Percentiles rank a stretch among this genome's conserved stretches.
These are phyloP conservation scores for Magnolia sinica DNA, from an alignment of 164 flowering plant genomes.

Conservation along the genomic window DNA sequence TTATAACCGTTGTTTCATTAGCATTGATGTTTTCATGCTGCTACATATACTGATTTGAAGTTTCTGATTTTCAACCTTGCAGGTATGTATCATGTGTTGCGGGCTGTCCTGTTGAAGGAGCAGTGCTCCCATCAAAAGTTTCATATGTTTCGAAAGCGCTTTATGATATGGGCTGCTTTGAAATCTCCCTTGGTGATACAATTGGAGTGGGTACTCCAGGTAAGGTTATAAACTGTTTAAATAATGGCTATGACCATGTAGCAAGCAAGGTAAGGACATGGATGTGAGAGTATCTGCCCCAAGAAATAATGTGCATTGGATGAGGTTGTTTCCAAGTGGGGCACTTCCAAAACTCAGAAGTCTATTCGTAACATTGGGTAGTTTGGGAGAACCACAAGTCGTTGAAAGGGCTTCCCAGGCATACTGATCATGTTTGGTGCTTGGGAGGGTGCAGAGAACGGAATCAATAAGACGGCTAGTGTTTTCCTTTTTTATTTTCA, in stretches of 20 bases:
- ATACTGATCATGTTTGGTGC: too few relatives aligned
- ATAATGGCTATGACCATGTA: background rate
- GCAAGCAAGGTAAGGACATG: background rate
- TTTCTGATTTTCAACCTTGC: conserved; percentile 8
- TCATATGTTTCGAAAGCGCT: conserved; percentile 91
- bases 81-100: conserved; percentile 94
- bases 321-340: background rate
- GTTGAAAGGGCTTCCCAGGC: too few relatives aligned
- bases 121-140: conserved; percentile 75
- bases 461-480: too few relatives aligned
- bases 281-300: background rate
- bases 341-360: background rate
- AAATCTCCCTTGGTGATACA: conserved; percentile 96
- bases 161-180: conserved; percentile 92
- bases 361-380: background rate
- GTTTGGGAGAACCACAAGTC: background rate
- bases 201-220: conserved; percentile 99
- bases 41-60: conserved; percentile 3
- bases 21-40: background rate
- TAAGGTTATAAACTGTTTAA: conserved; percentile 26
- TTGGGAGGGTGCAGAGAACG: too few relatives aligned
- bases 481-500: too few relatives aligned
- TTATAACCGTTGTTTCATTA: background rate
- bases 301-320: background rate
- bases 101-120: conserved; percentile 95